Conservation (phyloP, 768 basidiomycete species). For the Pseudohyphozyma bogoriensis region DNA sequence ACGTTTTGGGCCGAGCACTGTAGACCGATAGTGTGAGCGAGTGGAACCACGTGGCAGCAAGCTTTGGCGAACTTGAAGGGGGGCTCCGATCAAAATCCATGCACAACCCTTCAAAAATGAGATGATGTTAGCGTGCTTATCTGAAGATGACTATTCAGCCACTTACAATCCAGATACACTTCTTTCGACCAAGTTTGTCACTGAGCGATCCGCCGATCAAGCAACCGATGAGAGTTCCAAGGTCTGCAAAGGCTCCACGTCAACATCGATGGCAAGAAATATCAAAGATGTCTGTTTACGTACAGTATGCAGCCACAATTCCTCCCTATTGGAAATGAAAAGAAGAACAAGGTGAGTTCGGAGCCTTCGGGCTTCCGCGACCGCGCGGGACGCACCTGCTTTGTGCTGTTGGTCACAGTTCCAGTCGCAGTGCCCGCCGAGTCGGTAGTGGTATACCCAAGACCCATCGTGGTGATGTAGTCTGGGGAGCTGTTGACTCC, state of each 20-base stretch:
- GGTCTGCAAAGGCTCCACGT: constrained; percentile 1
- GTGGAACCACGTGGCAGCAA: no score
- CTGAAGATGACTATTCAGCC: no score
- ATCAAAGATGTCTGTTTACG: no score
- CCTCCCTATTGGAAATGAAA: constrained; percentile 27
- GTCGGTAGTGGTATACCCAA: constrained; percentile 6
- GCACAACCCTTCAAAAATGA: no score
- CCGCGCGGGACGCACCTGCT: neutral
- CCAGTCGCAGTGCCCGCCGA: neutral
- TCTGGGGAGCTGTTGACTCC: constrained; percentile 25
- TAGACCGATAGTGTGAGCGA: neutral
- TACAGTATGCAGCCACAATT: constrained; percentile 30
- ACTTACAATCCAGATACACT: constrained; percentile 29
- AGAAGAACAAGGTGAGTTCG: neutral
- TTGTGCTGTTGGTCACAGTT: constrained; percentile 20
- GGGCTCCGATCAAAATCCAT: constrained; percentile 31
- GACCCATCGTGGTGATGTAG: constrained; percentile 27
- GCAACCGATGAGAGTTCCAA: constrained; percentile 28
- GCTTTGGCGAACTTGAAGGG: constrained; percentile 10
- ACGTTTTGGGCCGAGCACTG: constrained; percentile 26
- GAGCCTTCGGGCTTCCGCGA: neutral
- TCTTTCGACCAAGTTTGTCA: constrained; percentile 28
- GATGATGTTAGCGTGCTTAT: no score
- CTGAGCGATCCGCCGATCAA: constrained; percentile 31
- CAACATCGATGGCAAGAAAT: neutral